Evolutionary conservation across 805 yeast species (phyloP), one percentile per base, ranked within the genome.

Genomic region (Candida anglica): DNA sequence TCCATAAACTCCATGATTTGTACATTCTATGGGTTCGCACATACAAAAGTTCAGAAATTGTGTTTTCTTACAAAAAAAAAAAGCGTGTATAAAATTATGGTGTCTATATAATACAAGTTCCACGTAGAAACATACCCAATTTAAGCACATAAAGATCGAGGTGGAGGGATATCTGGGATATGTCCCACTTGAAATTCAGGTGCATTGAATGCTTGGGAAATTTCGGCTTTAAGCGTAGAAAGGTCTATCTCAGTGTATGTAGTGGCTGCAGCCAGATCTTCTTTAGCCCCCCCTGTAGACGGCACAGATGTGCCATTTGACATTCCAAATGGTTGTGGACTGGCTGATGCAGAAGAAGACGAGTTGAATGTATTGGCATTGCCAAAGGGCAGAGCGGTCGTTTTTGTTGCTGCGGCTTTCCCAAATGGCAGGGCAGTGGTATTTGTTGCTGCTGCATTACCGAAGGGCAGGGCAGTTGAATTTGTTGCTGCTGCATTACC

Each of bases 161-260:
- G 88, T 5, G 94, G 93, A 3, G 87, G 78, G 5, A 76, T 46
- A 38, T 82, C 91, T 0, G 94, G 94, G 2, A 84, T 75, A 17
- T 58, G 56, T 0, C 89, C 91, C 20, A 83, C 46, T n/a, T 55
- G 49, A 43, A 84, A 84, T 4, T 39, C 34, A 0, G 48, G 43
- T 1, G 73, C 63, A 40, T 66, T 50, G 51, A 84, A 86, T 15
- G 71, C 69, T 5, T 57, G 62, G 7, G 63, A 30, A 0, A 77
- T 64, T 3, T 48, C 58, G 4, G 69, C 71, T 30, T 72, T 58
- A 3, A 79, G 44, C 3, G 71, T 74, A 0, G 58, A 63, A 4
- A 56, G 46, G 2, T 45, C 46, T 0, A 53, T 42, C 7, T 48
- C 48, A 16, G 52, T 58, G 4, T 51, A 15, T 13, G 36, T 5